Evolutionary conservation across 2,329 filamentous ascomycete genomes (phyloP), one percentile per base, ranked within the genome.

Genomic region (Thelonectria rubi): DNA sequence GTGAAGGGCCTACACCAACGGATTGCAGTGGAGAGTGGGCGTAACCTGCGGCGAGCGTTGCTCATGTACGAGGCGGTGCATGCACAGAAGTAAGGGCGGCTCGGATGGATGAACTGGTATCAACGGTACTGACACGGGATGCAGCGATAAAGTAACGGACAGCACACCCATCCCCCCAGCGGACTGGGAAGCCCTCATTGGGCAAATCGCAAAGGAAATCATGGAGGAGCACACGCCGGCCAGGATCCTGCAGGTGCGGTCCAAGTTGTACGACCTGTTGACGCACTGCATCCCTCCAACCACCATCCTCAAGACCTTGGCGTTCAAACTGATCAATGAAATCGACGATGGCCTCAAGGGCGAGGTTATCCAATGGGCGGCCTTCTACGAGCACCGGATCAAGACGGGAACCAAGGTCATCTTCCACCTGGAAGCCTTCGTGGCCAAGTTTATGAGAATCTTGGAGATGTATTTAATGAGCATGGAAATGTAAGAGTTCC

Each of bases 1-100:
- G 87, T 91, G 8, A 86, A 88, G 65, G 90, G 84, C 1, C 78
- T 99, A 68, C 93, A 97, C 76, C 84, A 86, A 78, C 88, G 92
- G 70, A 95, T 99, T 75, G 95, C 95, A 0, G 88, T 87, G 73
- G 93, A 97, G 73, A 97, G 94, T 72, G 93, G 93, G 37, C 86
- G 95, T 66, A 99, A 99, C 78, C 77, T 99, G 72, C 88, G 95
- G 66, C 89, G 91, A 73, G 95, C 95, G 17, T 80, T 99, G 73
- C 82, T 99, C 69, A 99, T 99, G 94, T 97, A 94, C 73, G 95
- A 99, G 80, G 91, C 95, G 12, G 92, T 98, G 24, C 93, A 98
- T 80, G 95, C 95, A 34, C 94, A 98, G 75, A 98, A 97, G 93
- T 97, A 85, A 67, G 89, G 73, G 32, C 14, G 18, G 18, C 30